Conservation (phyloP, 228 moss, liverwort and hornwort species). For the Sphagnum fallax region DNA sequence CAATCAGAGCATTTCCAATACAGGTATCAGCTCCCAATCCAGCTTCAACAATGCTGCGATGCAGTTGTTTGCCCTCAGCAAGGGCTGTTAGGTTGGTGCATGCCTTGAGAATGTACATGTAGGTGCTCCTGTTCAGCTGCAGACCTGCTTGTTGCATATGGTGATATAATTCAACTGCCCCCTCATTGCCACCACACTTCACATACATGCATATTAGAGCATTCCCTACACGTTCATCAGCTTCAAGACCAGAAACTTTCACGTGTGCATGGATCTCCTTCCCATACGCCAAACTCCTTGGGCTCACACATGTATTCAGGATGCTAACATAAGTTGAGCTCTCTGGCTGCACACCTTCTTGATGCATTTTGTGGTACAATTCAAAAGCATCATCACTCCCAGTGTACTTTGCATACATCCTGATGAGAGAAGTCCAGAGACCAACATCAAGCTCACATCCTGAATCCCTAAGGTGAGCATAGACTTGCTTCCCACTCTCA, state of each 20-base stretch:
- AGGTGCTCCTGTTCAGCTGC: constrained; percentile 12
- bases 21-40: constrained; percentile 15
- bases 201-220: constrained; percentile 37
- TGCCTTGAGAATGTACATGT: constrained; percentile 21
- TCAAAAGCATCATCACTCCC: constrained; percentile 17
- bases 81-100: constrained; percentile 9
- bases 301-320: constrained; percentile 23
- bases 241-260: constrained; percentile 8
- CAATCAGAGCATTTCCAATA: constrained; percentile 21
- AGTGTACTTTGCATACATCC: constrained; percentile 18
- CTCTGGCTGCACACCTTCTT: constrained; percentile 16
- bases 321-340: constrained; percentile 18
- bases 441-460: constrained; percentile 4
- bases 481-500: too few species aligned
- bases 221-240: constrained; percentile 30
- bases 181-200: constrained; percentile 20
- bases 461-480: too few species aligned
- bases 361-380: constrained; percentile 23
- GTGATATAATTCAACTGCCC: constrained; percentile 18
- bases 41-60: constrained; percentile 12
- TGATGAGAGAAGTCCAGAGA: constrained; percentile 27
- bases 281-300: constrained; percentile 10
- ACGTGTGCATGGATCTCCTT: constrained; percentile 14
- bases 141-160: constrained; percentile 17
- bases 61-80: constrained; percentile 13